Evolutionary conservation across 2,329 filamentous ascomycete genomes (phyloP).

Genomic region (Ophiostoma ulmi): DNA sequence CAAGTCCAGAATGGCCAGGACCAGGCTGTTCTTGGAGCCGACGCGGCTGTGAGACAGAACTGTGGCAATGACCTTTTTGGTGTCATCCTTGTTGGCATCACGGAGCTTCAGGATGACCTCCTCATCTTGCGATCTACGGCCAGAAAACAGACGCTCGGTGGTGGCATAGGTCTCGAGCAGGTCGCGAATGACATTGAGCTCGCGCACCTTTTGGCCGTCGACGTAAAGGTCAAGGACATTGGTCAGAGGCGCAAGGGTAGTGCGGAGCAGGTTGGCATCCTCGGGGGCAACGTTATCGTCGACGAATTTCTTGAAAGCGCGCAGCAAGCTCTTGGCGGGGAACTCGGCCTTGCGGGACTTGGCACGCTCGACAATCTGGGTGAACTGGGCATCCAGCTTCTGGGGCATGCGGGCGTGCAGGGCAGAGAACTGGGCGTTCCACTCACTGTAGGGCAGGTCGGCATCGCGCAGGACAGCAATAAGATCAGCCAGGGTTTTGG

Average conservation of each 20-base stretch:
- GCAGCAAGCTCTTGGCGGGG: slow-evolving; percentile 79
- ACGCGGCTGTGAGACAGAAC: slow-evolving; percentile 93
- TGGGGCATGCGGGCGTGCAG: slow-evolving; percentile 96
- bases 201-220: slow-evolving; percentile 85
- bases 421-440: slow-evolving; percentile 91
- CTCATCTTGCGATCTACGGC: slow-evolving; percentile 79
- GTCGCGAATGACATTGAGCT: slow-evolving; percentile 73
- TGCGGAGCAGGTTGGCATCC: slow-evolving; percentile 69
- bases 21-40: slow-evolving; percentile 85
- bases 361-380: slow-evolving; percentile 79
- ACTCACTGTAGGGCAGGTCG: slow-evolving; percentile 92
- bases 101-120: slow-evolving; percentile 89
- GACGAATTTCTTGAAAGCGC: slow-evolving; percentile 80
- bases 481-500: slow-evolving; percentile 74
- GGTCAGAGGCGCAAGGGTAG: slow-evolving; percentile 68
- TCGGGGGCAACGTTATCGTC: slow-evolving; percentile 72
- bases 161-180: slow-evolving; percentile 78
- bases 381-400: slow-evolving; percentile 78
- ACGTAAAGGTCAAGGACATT: slow-evolving; percentile 73
- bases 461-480: slow-evolving; percentile 85
- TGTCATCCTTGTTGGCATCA: slow-evolving; percentile 94
- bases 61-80: slow-evolving; percentile 74
- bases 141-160: slow-evolving; percentile 83
- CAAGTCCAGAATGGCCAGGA: slow-evolving; percentile 85
- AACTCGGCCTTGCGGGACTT: slow-evolving; percentile 77